Conservation (phyloP, 176 grass and related monocot species). For the Aegilops tauschii region DNA sequence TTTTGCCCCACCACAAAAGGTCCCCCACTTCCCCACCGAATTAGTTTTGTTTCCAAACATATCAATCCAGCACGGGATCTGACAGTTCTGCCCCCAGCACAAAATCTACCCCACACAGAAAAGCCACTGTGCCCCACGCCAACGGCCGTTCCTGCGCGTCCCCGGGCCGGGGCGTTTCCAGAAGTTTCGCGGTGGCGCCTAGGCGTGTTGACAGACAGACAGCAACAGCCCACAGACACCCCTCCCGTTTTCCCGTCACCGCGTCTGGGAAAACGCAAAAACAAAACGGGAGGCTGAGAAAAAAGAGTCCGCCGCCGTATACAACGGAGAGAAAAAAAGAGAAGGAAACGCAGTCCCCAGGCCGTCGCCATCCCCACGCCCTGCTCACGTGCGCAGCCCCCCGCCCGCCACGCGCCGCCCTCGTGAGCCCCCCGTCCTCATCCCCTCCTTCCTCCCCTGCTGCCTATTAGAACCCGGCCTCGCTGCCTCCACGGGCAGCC, state of each 20-base stretch:
- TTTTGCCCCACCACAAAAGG: too few species aligned
- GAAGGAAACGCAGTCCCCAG: neutral
- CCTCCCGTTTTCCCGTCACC: constrained; percentile 49
- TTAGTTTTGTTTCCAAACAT: too few species aligned
- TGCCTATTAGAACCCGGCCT: constrained; percentile 25
- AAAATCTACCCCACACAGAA: too few species aligned
- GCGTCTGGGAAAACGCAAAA: constrained; percentile 7
- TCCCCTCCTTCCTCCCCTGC: neutral
- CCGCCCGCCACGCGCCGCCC: neutral
- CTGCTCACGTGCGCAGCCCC: constrained; percentile 1
- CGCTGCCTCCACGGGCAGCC: constrained; percentile 23
- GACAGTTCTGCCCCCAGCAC: too few species aligned
- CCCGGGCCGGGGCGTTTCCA: neutral
- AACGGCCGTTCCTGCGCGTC: neutral
- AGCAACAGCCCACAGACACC: neutral
- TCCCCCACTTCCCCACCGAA: too few species aligned
- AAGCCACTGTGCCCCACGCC: too few species aligned
- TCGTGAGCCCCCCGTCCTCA: constrained; percentile 15
- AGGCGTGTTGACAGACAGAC: neutral
- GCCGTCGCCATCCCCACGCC: neutral
- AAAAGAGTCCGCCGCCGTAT: neutral
- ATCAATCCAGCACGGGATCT: too few species aligned
- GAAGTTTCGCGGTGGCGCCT: constrained; percentile 16
- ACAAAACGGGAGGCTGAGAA: neutral
- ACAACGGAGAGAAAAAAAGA: neutral